Evolutionary conservation across 257 asterid species (phyloP), one percentile per base, ranked within the genome.

Genomic region (Solanum acaule): DNA sequence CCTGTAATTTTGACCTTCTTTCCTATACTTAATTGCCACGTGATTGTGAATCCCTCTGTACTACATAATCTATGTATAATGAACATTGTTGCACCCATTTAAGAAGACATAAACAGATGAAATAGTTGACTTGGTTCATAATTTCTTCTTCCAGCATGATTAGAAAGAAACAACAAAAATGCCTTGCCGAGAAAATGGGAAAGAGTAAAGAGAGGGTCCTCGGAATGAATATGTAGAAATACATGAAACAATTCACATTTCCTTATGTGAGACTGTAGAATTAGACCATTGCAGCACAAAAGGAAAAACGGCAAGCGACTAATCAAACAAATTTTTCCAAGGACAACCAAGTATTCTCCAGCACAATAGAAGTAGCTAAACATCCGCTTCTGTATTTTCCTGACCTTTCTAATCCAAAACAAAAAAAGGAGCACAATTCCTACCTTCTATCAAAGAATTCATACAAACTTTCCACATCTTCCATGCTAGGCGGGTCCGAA

Each of bases 381-480:
- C 52, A 35, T 33, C 37, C 11, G 35, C 35, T 67, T 85, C n/a
- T 22, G 11, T n/a, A 15, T 75, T 75, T 75, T 37, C 4, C 9
- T 0, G 10, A 22, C 44, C 31, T 22, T 71, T 72, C 56, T 7
- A n/a, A n/a, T 40, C 20, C 56, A 77, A 40, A 35, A 65, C 73
- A 46, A 20, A 78, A 27, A 11, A 61, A 11, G 40, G 44, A 16
- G 37, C 63, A 70, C 35, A 68, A 87, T 70, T 33, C 88, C 44
- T 92, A 97, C 99, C 99, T 95, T 86, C 90, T 94, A n/a, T 96
- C 95, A 89, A 96, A 93, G 72, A 97, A 93, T 35, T 91, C 93
- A 91, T 91, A 90, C 88, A 97, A 86, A 70, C 86, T 91, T 59
- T 92, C 89, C 83, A 97, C 89, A 87, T 97, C 99, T 90, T 89